phyloP scores from a whole-genome alignment of 2,329 filamentous ascomycete species.

The Bisporella sp. region DNA sequence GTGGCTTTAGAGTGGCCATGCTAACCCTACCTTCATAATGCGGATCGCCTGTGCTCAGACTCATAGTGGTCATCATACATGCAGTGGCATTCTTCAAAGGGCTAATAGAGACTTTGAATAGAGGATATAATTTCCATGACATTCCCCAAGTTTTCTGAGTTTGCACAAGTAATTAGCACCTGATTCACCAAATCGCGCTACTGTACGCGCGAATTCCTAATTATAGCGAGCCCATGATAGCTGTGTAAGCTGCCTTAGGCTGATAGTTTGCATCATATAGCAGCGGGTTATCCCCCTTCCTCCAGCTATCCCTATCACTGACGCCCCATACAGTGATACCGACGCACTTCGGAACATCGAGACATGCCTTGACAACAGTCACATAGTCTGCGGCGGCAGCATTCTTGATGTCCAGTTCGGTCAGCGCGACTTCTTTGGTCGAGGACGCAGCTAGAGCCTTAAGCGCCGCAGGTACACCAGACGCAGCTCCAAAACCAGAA shows the following conservation, averaged over 20 bases:
- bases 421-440: slow-evolving; percentile 51
- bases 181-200: too few relatives aligned
- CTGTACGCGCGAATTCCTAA: too few relatives aligned
- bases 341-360: slow-evolving; percentile 18
- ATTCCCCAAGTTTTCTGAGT: too few relatives aligned
- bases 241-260: slow-evolving; percentile 45
- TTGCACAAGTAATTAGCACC: too few relatives aligned
- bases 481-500: slow-evolving; percentile 35
- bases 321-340: slow-evolving; percentile 23
- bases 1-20: too few relatives aligned
- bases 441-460: slow-evolving; percentile 31
- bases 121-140: too few relatives aligned
- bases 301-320: slow-evolving; percentile 37
- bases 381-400: slow-evolving; percentile 42
- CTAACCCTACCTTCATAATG: too few relatives aligned
- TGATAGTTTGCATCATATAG: slow-evolving; percentile 46
- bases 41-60: too few relatives aligned
- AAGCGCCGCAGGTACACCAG: slow-evolving; percentile 37
- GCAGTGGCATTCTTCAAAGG: too few relatives aligned
- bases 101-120: too few relatives aligned
- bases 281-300: slow-evolving; percentile 41
- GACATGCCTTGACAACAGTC: slow-evolving; percentile 15
- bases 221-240: too few relatives aligned
- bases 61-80: too few relatives aligned
- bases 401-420: slow-evolving; percentile 50